Percentiles rank a stretch among this genome's conserved stretches.
Evolutionary conservation across 2,329 filamentous ascomycete genomes (phyloP).

Genomic region (Aspergillus tanneri): DNA sequence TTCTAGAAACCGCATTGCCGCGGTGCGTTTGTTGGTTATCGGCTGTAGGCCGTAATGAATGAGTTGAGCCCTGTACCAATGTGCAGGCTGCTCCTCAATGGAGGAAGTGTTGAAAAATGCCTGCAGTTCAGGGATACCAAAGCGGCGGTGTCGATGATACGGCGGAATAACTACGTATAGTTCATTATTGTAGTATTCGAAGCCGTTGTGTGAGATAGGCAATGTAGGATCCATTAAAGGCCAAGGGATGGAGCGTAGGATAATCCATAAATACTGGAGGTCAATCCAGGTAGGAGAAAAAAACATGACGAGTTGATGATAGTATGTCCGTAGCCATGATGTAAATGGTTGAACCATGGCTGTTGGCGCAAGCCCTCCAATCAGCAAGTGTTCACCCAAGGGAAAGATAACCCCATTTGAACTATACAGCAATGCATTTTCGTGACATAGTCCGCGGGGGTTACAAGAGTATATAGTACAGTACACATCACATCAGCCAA

Average conservation of each 20-base stretch:
- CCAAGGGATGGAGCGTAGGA: too few relatives aligned
- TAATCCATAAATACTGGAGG: too few relatives aligned
- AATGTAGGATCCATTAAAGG: slow-evolving; percentile 6
- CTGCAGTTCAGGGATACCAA: slow-evolving; percentile 46
- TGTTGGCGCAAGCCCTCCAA: too few relatives aligned
- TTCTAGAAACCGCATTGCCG: slow-evolving; percentile 59
- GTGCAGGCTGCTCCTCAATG: slow-evolving; percentile 54
- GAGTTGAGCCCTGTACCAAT: slow-evolving; percentile 64
- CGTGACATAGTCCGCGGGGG: neutral
- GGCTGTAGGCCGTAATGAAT: slow-evolving; percentile 60
- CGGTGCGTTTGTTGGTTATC: slow-evolving; percentile 58
- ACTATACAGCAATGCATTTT: neutral
- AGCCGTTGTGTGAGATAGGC: slow-evolving; percentile 39
- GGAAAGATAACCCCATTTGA: too few relatives aligned
- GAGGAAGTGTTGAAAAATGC: slow-evolving; percentile 39
- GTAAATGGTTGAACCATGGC: too few relatives aligned
- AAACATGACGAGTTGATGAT: too few relatives aligned
- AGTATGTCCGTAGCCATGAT: too few relatives aligned
- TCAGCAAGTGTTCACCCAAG: too few relatives aligned
- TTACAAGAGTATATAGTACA: neutral
- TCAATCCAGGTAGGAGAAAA: too few relatives aligned
- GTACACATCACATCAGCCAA: neutral
- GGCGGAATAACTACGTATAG: slow-evolving; percentile 49
- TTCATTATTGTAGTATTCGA: slow-evolving; percentile 45
- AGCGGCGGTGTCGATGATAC: slow-evolving; percentile 49